Base-by-base conservation (phyloP, 768 basidiomycete genomes). In the Boletus reticuloceps region DNA sequence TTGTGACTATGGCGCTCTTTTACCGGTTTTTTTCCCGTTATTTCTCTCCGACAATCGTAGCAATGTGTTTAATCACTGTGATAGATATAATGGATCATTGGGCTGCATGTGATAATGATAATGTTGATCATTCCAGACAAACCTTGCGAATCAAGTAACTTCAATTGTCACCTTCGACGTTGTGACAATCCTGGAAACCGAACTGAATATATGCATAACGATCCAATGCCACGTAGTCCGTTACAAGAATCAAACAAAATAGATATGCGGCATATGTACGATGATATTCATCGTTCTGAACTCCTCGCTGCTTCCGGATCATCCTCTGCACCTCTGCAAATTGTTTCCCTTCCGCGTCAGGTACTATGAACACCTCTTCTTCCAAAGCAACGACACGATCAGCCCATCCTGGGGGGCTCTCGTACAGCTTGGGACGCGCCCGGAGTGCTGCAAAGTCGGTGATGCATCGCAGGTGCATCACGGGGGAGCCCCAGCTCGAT, bases 1-100 rank as follows among this genome's bases (percentile, higher is more conserved):
- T 39, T 49, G 54, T 25, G 6, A 25, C 25, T 25, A 53, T 54
- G 56, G 53, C 46, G 27, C 20, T 55, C 55, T 34, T 41, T 60
- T 49, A 43, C 6, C 25, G 25, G 29, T 29, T 29, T 29, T 29
- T 53, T n/a, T 41, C 51, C 53, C 14, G 25, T 47, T 42, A 36
- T 55, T 59, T 39, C 51, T 44, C 17, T 7, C 40, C 50, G 56
- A 54, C 44, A 55, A 56, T 38, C 53, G 38, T 59, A 64, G 52
- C 29, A 36, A 39, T 55, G 49, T 58, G 56, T 62, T 56, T 60
- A 56, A 63, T 62, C 47, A 25, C 22, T 22, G 29, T 52, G 39
- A 59, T 59, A 60, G 63, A 65, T 60, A 55, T 67, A 62, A 60
- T n/a, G n/a, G n/a, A n/a, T n/a, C n/a, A n/a, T n/a, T n/a, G n/a